Percentiles rank a stretch among this genome's conserved stretches.
Evolutionary conservation across 176 grass and related monocot species (phyloP).

Genomic region (Thalia dealbata): DNA sequence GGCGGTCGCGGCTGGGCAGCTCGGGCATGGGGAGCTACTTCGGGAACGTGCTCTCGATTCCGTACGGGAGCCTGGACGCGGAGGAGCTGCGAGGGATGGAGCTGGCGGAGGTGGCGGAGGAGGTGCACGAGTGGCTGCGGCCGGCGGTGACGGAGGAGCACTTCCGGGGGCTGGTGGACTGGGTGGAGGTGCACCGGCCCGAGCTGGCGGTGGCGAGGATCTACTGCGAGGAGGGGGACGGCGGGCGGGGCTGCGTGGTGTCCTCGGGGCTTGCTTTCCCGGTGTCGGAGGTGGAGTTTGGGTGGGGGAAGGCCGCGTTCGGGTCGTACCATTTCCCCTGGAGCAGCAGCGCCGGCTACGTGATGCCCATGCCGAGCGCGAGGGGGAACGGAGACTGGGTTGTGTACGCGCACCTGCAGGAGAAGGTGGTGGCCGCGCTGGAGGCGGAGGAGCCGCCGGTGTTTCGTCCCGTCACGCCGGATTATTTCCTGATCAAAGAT

Average conservation of each 20-base stretch:
- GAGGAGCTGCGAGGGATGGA: constrained; percentile 17
- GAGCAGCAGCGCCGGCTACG: constrained; percentile 32
- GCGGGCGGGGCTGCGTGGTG: constrained; percentile 29
- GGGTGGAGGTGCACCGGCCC: constrained; percentile 41
- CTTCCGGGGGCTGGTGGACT: constrained; percentile 44
- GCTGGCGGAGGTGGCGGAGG: constrained; percentile 33
- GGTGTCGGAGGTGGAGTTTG: constrained; percentile 34
- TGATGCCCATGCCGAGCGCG: constrained; percentile 67
- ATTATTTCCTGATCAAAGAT: constrained; percentile 30
- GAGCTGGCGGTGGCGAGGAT: constrained; percentile 34
- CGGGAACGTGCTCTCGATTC: constrained; percentile 61
- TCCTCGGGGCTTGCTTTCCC: constrained; percentile 49
- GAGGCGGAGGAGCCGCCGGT: constrained; percentile 40
- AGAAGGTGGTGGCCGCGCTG: constrained; percentile 30
- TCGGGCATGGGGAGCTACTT: constrained; percentile 43
- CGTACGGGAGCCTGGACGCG: constrained; percentile 28
- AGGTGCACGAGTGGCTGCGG: constrained; percentile 44
- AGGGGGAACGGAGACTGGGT: constrained; percentile 43
- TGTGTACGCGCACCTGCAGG: constrained; percentile 42
- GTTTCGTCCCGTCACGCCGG: constrained; percentile 23
- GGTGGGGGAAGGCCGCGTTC: constrained; percentile 38
- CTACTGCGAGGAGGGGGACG: constrained; percentile 23
- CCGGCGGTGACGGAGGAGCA: constrained; percentile 37
- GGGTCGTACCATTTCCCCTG: constrained; percentile 63
- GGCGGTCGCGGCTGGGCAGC: constrained; percentile 28